Conservation (phyloP, 164 flowering plant species). For the Hamamelis virginiana region DNA sequence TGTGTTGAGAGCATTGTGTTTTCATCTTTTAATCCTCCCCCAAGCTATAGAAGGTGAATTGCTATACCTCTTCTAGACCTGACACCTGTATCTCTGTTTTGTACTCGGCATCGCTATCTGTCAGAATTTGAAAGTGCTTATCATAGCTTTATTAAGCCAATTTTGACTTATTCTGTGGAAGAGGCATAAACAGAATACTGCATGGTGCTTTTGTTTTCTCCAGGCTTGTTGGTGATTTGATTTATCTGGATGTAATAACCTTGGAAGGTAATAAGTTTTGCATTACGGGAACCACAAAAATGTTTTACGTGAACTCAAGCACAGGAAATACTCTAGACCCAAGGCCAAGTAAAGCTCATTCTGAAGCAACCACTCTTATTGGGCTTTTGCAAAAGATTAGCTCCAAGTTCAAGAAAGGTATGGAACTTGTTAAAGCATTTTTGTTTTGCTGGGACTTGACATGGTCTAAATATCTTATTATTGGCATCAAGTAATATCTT, state of each 20-base stretch:
- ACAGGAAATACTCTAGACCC: constrained; percentile 71
- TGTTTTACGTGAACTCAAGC: constrained; percentile 86
- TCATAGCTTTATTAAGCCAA: neutral
- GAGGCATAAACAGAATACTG: neutral
- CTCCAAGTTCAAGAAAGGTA: constrained; percentile 92
- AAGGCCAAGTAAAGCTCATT: constrained; percentile 53
- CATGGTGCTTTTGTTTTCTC: constrained; percentile 11
- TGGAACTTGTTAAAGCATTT: neutral
- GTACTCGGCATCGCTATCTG: neutral
- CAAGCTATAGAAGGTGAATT: constrained; percentile 82
- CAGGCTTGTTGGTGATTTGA: constrained; percentile 97
- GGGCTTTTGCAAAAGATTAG: constrained; percentile 90
- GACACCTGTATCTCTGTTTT: neutral
- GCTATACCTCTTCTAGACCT: neutral
- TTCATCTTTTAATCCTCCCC: constrained; percentile 97
- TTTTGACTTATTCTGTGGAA: neutral
- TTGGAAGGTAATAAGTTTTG: constrained; percentile 81
- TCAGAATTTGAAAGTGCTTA: neutral
- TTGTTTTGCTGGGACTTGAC: neutral
- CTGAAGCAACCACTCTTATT: constrained; percentile 81
- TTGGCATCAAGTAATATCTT: constrained; percentile 8
- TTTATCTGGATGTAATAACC: constrained; percentile 84
- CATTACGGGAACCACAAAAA: constrained; percentile 83
- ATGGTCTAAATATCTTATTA: neutral
- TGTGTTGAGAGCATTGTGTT: constrained; percentile 86